phyloP scores from a whole-genome alignment of 345 rosid genomes.

The Aquilaria yunnanensis region DNA sequence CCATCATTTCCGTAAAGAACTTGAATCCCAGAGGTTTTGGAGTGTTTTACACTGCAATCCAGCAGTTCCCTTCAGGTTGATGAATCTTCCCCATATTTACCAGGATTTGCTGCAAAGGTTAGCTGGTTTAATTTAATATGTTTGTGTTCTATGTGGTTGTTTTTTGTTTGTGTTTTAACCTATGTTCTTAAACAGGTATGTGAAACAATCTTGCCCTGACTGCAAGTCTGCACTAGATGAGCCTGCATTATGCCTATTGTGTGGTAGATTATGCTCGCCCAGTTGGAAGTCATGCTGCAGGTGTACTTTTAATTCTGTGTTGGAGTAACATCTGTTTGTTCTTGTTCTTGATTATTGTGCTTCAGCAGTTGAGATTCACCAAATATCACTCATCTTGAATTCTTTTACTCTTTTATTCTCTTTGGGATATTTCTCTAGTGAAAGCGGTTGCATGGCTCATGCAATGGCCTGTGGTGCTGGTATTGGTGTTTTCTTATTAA shows the following conservation, averaged over 20 bases:
- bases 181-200: constrained; percentile 44
- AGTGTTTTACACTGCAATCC: constrained; percentile 43
- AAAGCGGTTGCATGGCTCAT: constrained; percentile 63
- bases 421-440: constrained; percentile 31
- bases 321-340: constrained; percentile 4
- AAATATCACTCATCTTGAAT: neutral
- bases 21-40: constrained; percentile 23
- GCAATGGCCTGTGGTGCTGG: constrained; percentile 80
- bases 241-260: constrained; percentile 80
- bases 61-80: constrained; percentile 73
- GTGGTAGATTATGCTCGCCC: constrained; percentile 87
- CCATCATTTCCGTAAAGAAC: constrained; percentile 48
- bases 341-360: neutral
- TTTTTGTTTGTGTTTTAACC: constrained; percentile 11
- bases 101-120: constrained; percentile 86
- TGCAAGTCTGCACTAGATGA: constrained; percentile 51
- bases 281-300: constrained; percentile 83
- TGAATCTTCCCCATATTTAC: constrained; percentile 74
- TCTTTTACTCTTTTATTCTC: neutral
- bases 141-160: constrained; percentile 6
- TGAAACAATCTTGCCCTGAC: constrained; percentile 59
- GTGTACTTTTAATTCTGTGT: constrained; percentile 28
- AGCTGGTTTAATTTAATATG: constrained; percentile 16
- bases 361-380: neutral
- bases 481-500: constrained; percentile 72